A percentile compares a stretch with the other conserved stretches of the same genome.
phyloP scores from a whole-genome alignment of 2,329 filamentous ascomycete species.

The Neonectria ditissima region DNA sequence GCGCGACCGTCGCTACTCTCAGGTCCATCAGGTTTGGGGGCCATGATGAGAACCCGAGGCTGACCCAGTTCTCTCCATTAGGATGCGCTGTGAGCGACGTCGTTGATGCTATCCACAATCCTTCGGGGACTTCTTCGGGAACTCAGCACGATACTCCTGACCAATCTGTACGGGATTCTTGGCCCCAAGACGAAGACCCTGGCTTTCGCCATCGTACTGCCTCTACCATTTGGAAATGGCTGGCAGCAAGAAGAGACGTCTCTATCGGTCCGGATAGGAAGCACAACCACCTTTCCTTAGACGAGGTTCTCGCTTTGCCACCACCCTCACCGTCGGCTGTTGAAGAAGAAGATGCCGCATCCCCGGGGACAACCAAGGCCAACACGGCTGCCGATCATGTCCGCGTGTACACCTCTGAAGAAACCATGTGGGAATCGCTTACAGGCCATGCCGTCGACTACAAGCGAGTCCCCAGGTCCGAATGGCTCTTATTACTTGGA shows the following conservation, averaged over 20 bases:
- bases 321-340: constrained; percentile 5
- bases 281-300: constrained; percentile 55
- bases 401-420: constrained; percentile 63
- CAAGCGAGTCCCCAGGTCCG: constrained; percentile 67
- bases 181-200: constrained; percentile 22
- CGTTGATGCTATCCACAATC: constrained; percentile 48
- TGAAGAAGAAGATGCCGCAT: constrained; percentile 18
- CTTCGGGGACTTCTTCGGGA: constrained; percentile 36
- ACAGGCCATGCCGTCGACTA: constrained; percentile 70
- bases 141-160: constrained; percentile 27
- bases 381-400: constrained; percentile 23
- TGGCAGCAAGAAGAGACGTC: constrained; percentile 50
- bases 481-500: constrained; percentile 69
- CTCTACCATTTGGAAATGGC: constrained; percentile 53
- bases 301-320: constrained; percentile 45
- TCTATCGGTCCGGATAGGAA: constrained; percentile 49
- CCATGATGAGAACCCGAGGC: constrained; percentile 8
- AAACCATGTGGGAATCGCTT: constrained; percentile 69
- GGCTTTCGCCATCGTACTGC: constrained; percentile 43
- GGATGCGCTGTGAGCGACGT: constrained; percentile 50
- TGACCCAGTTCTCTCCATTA: constrained; percentile 28
- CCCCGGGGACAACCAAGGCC: neutral
- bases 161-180: constrained; percentile 14
- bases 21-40: neutral
- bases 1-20: neutral